These are phyloP conservation scores for Amylostereum chailletii DNA, from an alignment of 1,284 basidiomycete genomes.

Conservation along the genomic window DNA sequence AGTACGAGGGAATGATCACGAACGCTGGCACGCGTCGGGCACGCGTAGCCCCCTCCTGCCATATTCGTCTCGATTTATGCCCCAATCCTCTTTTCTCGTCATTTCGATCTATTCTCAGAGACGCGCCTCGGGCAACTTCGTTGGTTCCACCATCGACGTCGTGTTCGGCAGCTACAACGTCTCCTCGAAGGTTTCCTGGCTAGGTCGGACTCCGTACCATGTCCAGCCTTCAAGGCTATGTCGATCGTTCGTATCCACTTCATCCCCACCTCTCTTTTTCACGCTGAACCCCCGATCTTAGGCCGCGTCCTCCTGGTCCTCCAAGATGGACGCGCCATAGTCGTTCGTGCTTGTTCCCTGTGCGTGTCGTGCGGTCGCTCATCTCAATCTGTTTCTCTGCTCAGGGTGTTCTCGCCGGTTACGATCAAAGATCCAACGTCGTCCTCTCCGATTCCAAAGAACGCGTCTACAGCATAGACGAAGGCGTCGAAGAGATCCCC, in stretches of 20 bases:
- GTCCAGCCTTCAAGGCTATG: constrained; percentile 81
- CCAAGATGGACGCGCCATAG: constrained; percentile 86
- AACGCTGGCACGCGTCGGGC: too few species aligned
- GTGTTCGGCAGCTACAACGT: not conserved
- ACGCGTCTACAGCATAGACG: constrained; percentile 83
- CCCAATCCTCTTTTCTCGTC: too few species aligned
- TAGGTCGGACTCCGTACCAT: constrained; percentile 28
- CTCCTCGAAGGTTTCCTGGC: not conserved
- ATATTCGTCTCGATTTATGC: too few species aligned
- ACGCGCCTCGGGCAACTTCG: constrained; percentile 3
- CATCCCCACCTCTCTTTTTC: not conserved
- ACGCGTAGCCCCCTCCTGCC: too few species aligned
- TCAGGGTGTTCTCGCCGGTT: constrained; percentile 84
- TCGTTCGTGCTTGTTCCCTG: constrained; percentile 38
- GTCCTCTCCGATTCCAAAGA: constrained; percentile 89
- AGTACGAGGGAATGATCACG: too few species aligned
- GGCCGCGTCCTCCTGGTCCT: constrained; percentile 81
- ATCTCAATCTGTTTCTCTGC: constrained; percentile 3
- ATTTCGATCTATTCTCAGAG: too few species aligned
- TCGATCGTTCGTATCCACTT: constrained; percentile 53
- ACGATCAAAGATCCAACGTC: constrained; percentile 89
- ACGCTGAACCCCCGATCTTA: constrained; percentile 18
- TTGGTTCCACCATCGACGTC: too few species aligned
- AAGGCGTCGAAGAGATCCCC: constrained; percentile 90
- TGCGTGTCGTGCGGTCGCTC: constrained; percentile 1